Evolutionary conservation across 495 filamentous ascomycete genomes (phyloP), one percentile per base, ranked within the genome.

Genomic region (Aspergillus biplanus): DNA sequence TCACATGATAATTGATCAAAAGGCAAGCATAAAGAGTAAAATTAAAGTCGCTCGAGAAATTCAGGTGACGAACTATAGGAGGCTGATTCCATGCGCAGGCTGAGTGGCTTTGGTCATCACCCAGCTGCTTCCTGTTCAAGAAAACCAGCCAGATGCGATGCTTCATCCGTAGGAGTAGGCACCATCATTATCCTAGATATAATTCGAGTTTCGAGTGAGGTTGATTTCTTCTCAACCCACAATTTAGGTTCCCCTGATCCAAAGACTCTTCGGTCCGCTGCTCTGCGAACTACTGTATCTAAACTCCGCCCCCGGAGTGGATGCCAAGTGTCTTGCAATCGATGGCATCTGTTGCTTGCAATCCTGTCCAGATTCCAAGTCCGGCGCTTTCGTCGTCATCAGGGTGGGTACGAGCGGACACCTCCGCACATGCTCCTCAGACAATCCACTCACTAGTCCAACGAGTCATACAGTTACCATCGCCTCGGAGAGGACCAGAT

Each of bases 371-470:
- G 21, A 27, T 27, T 27, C 21, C 21, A 27, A 27, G 21, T 27
- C 21, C 21, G 2, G 21, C 1, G 39, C 39, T 18, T 61, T 57
- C 31, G 61, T 52, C 48, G 21, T 31, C 18, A 59, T 62, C 21
- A 11, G 39, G 39, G n/a, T 44, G 39, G 39, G 66, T 47, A 27
- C 56, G 49, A 13, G 50, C 63, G 32, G 47, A 27, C 16, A 50
- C 47, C 47, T 50, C 47, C 47, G 47, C 47, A 31, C 47, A 50
- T 21, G 47, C 21, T 50, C n/a, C n/a, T 50, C 15, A 12, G 7
- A 5, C 27, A 18, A 11, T 50, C 16, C 21, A n/a, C 47, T 27
- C 11, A 7, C n/a, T 50, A 6, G 47, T 49, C 8, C 6, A 27
- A 27, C 21, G 1, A 27, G 21, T 27, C 21, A 27, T 27, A 27